Evolutionary conservation across 148 eudicot species (phyloP).

Genomic region (Vaccinium vitisidaea): DNA sequence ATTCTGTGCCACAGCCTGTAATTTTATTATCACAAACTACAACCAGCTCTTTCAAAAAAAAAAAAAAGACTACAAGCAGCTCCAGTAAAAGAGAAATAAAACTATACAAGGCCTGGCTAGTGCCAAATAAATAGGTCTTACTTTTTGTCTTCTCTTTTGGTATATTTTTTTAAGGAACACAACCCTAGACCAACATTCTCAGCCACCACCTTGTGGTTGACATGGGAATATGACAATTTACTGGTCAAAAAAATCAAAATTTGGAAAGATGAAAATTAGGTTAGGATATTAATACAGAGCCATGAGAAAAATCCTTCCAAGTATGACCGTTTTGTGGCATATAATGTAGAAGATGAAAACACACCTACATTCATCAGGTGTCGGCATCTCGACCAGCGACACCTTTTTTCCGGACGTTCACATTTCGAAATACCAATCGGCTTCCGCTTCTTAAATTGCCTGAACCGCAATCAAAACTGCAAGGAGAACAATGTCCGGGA

Average conservation of each 20-base stretch:
- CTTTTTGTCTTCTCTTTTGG: neutral
- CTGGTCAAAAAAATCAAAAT: neutral
- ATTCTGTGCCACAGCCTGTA: neutral
- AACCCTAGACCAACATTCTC: slow-evolving; percentile 5
- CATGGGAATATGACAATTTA: neutral
- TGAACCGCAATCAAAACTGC: slow-evolving; percentile 1
- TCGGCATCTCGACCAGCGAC: neutral
- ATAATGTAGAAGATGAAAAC: neutral
- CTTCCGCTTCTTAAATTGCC: neutral
- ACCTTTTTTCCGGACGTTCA: neutral
- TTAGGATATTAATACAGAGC: neutral
- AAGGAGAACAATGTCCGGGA: neutral
- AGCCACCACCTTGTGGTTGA: slow-evolving; percentile 4
- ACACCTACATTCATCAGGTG: neutral
- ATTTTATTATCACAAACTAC: neutral
- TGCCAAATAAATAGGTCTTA: neutral
- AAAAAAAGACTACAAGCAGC: neutral
- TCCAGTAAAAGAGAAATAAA: neutral
- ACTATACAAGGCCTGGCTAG: neutral
- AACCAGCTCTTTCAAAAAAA: neutral
- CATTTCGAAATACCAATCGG: neutral
- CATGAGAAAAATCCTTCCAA: neutral
- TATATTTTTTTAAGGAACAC: neutral
- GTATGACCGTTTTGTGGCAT: neutral
- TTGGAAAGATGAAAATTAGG: neutral